Base-by-base conservation (phyloP, 352 stramenopile species). In the Phytopythium sindhum region DNA sequence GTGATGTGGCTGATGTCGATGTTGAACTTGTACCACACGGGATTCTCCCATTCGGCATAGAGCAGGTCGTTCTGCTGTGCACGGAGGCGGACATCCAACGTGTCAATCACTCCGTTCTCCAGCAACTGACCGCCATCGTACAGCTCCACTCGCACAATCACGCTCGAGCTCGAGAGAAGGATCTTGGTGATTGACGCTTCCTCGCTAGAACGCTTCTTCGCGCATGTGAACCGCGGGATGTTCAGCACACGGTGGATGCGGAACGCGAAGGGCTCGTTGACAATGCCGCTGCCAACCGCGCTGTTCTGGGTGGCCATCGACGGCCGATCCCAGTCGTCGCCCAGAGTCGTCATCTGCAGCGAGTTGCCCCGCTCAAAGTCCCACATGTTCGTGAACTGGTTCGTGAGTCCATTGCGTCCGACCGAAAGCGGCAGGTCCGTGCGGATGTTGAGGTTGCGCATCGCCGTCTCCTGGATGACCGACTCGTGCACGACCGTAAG, bases 401-500 rank as follows among this genome's bases (percentile, higher is more conserved):
- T 89, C 35, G 73, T 60, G 65, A 75, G 63, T 8, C 41, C 57
- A 19, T 58, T 65, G 31, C 29, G n/a, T 1, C 56, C 41, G 10
- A 39, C 28, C 14, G 57, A 67, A 26, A 73, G 68, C 31, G 84
- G 65, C 19, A 93, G 60, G 45, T 90, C 79, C 44, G 78, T 84
- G 41, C 84, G 77, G 56, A 94, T 91, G 53, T 78, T 92, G 24
- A 91, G 60, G 47, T 83, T 93, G 39, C 85, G 80, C 78, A 90
- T 89, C 3, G 81, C 84, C 2, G 81, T 91, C 57, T 93, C 86
- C 64, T 92, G 82, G 33, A 95, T 95, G 14, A 93, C 78, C 0
- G 86, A 93, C 57, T 93, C 81, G 63, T 93, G 84, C n/a, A 96
- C 83, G 19, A 96, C 73, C 24, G 87, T 93, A 47, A 96, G 70